Base-by-base conservation (phyloP, 352 stramenopile genomes). In the Phytophthora pistaciae region DNA sequence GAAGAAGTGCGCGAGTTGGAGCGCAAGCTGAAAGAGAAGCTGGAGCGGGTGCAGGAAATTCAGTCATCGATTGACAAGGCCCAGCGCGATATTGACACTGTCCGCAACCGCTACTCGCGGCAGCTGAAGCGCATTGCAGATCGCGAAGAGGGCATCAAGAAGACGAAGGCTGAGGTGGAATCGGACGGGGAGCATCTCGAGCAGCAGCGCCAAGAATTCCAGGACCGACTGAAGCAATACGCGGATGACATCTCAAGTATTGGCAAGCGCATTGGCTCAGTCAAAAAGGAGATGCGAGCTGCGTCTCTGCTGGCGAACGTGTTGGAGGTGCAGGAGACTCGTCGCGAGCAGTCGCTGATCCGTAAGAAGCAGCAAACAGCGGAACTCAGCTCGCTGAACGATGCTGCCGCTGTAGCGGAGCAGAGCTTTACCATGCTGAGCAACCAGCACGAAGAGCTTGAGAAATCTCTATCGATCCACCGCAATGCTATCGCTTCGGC, bases 401-500 rank as follows among this genome's bases (percentile, higher is more conserved):
- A 96, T 48, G 85, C 86, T 3, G 74, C 81, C n/a, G 78, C 85
- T 7, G 80, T 92, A 44, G 85, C 89, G 3, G 84, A 96, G 50
- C 88, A 96, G 65, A 90, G 86, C 25, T 91, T 89, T 57, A 79
- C 75, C 48, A 90, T 94, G 79, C 63, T 94, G 25, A 79, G 70
- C 25, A 91, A 92, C 40, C 87, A 96, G 64, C 80, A 88, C 21
- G 86, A 92, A 54, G 89, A 94, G 29, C 75, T 93, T 3, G 81
- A 93, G 60, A 93, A 92, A 62, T 93, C 87, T 21, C 62, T 93
- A 50, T 73, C 74, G 16, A 83, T 93, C 49, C 86, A 94, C 58
- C 82, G 79, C n/a, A 95, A 93, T 66, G 84, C 88, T 13, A 94
- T 95, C 56, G 87, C 88, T 20, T 94, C 89, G 8, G 89, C 89